A percentile compares a stretch with the other conserved stretches of the same genome.
phyloP scores from a whole-genome alignment of 2,329 filamentous ascomycete genomes.

The Colletotrichum liaoningense region DNA sequence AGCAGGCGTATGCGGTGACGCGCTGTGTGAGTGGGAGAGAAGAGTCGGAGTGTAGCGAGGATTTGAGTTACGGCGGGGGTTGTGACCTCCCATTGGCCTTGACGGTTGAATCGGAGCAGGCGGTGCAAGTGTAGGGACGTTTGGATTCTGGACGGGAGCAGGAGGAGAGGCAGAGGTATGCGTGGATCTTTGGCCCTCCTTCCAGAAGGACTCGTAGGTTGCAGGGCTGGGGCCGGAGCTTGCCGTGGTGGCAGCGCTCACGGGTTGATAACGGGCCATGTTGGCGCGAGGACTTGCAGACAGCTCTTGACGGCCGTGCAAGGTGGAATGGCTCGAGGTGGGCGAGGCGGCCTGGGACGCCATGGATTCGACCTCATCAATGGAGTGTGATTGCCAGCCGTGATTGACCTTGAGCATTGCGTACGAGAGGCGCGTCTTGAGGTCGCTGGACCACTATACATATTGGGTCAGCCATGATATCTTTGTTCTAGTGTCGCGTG shows the following conservation, averaged over 20 bases:
- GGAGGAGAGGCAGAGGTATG: slow-evolving; percentile 50
- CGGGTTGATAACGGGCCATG: slow-evolving; percentile 14
- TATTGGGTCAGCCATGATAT: slow-evolving; percentile 34
- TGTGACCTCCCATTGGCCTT: slow-evolving; percentile 47
- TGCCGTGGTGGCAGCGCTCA: slow-evolving; percentile 38
- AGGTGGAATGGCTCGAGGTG: slow-evolving; percentile 66
- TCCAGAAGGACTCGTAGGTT: slow-evolving; percentile 57
- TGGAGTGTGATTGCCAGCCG: slow-evolving; percentile 83
- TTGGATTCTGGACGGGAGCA: slow-evolving; percentile 45
- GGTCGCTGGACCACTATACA: slow-evolving; percentile 76
- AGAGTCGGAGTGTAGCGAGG: slow-evolving; percentile 61
- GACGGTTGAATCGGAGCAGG: slow-evolving; percentile 67
- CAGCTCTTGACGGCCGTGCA: slow-evolving; percentile 62
- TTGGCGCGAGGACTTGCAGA: slow-evolving; percentile 63
- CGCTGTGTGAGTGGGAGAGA: slow-evolving; percentile 60
- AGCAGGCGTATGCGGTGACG: slow-evolving; percentile 50
- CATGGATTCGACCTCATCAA: slow-evolving; percentile 81
- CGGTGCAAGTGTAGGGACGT: slow-evolving; percentile 58
- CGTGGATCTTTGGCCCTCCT: slow-evolving; percentile 42
- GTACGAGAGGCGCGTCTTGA: slow-evolving; percentile 88
- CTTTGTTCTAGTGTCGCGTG: not conserved
- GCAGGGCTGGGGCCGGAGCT: slow-evolving; percentile 40
- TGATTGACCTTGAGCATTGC: slow-evolving; percentile 94
- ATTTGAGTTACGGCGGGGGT: slow-evolving; percentile 63
- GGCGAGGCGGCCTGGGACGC: slow-evolving; percentile 77